Evolutionary conservation across 331 rosid species (phyloP), one percentile per base, ranked within the genome.

Genomic region (Cydonia oblonga): DNA sequence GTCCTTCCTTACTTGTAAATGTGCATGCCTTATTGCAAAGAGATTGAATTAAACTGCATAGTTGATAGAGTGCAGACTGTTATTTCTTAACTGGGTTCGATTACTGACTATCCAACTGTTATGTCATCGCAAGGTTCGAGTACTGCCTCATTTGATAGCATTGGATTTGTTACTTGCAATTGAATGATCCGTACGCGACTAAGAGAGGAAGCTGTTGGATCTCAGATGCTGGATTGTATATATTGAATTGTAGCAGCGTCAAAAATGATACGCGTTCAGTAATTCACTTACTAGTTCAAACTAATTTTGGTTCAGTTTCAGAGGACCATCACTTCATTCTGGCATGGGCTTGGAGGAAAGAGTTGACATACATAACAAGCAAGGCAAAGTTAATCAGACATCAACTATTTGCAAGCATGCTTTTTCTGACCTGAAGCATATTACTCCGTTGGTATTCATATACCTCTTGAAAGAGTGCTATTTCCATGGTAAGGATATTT

Each of bases 391-490:
- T 76, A 57, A 66, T 56, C 77, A 57, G 57, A 51, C 63, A 15
- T 64, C 78, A 83, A 81, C 85, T 66, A 70, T 95, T 69, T 83
- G 90, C 56, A 71, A 57, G 72, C 97, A 95, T 83, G 84, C 96
- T 18, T 92, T 89, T 75, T 81, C 78, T 70, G 87, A 95, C 80
- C 80, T 95, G 35, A 58, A 78, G 18, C 84, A 81, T 71, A 88
- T 89, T 44, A 81, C 99, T 67, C 99, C 97, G 0, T 81, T 87
- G 79, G 88, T 91, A 53, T 95, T 95, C 81, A 24, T 95, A 65
- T 85, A 80, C 80, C 91, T 91, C 66, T 84, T 95, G 77, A 95
- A 89, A 84, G 92, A 86, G 73, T 95, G 93, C 66, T 89, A 95
- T 77, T 72, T 76, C 72, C 69, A 76, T 82, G 97, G 97, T 95